Evolutionary conservation across 2,329 filamentous ascomycete species (phyloP).

Genomic region (Drechslerella coelobrocha): DNA sequence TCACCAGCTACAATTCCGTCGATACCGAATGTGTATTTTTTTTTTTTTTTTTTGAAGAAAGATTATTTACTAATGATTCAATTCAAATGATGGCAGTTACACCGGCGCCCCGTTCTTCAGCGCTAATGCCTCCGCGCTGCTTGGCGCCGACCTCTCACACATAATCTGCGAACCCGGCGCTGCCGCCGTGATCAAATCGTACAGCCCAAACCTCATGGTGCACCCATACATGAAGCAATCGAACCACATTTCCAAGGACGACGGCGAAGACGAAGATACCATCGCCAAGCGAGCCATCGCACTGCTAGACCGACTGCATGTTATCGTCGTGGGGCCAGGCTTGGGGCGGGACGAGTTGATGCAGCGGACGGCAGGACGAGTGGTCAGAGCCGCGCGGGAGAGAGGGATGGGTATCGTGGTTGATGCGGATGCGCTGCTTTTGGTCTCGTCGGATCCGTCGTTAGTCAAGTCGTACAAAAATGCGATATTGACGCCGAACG

Average conservation of each 20-base stretch:
- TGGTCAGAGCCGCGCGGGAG: constrained; percentile 79
- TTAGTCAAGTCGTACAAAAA: constrained; percentile 80
- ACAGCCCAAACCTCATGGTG: constrained; percentile 98
- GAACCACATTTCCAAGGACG: constrained; percentile 62
- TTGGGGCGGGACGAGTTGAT: constrained; percentile 88
- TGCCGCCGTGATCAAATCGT: constrained; percentile 87
- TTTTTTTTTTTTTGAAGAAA: constrained; percentile 1
- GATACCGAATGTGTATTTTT: too few relatives aligned
- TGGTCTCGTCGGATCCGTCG: constrained; percentile 77
- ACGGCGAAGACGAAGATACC: constrained; percentile 64
- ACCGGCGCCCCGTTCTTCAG: constrained; percentile 98
- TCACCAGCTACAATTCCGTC: neutral
- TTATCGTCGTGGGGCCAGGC: constrained; percentile 89
- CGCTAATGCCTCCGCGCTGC: constrained; percentile 88
- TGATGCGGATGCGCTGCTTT: constrained; percentile 84
- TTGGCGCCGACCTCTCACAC: constrained; percentile 73
- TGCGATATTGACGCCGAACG: constrained; percentile 91
- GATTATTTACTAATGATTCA: neutral
- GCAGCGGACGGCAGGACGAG: constrained; percentile 80
- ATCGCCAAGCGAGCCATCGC: constrained; percentile 74
- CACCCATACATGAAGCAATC: constrained; percentile 91
- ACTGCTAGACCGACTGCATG: constrained; percentile 86
- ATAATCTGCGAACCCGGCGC: constrained; percentile 94
- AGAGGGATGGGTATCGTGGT: constrained; percentile 79
- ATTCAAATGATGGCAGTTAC: constrained; percentile 64